Evolutionary conservation across 2,329 filamentous ascomycete genomes (phyloP), one percentile per base, ranked within the genome.

Genomic region (Diaporthe capsici): DNA sequence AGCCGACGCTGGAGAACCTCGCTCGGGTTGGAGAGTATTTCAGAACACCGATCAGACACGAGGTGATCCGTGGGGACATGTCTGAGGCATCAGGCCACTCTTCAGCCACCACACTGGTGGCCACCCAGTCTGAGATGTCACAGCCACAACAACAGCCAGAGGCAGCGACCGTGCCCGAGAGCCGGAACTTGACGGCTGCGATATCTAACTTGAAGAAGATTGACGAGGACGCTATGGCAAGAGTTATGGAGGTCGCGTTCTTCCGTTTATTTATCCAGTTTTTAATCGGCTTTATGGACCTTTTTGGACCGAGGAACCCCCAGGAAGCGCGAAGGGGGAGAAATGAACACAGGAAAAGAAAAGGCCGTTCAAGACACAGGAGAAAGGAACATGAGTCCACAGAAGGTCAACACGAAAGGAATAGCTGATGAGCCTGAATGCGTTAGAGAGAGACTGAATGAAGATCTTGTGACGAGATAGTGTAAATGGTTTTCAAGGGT

Each of bases 81-180:
- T 67, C 63, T 20, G 63, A 67, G 31, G 63, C 44, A 15, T 67
- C 63, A 25, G 63, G 44, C 25, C 63, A 67, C 44, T 37, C 63
- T 25, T 67, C 63, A 17, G 63, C 31, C 20, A 34, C 61, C 22
- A 67, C 63, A 34, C 44, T 51, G 2, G 63, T 67, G 22, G 44
- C 63, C 28, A 67, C 6, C 31, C 44, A 34, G n/a, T 25, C 63
- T 51, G 63, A 51, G 28, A 37, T 17, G 37, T 13, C 61, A n/a
- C 17, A 51, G 20, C 15, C 25, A 31, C 53, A 57, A 13, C 4
- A 3, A 25, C 49, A 53, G 4, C 53, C 28, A 12, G 61, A 65
- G 8, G 44, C 25, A 31, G 5, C 17, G 0, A 20, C 9, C 3
- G 28, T 12, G 28, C 17, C 25, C 2, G 15, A 34, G 4, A 15